These are phyloP conservation scores for Exsudoporus floridanus DNA, from an alignment of 1,284 basidiomycete genomes.

Conservation along the genomic window DNA sequence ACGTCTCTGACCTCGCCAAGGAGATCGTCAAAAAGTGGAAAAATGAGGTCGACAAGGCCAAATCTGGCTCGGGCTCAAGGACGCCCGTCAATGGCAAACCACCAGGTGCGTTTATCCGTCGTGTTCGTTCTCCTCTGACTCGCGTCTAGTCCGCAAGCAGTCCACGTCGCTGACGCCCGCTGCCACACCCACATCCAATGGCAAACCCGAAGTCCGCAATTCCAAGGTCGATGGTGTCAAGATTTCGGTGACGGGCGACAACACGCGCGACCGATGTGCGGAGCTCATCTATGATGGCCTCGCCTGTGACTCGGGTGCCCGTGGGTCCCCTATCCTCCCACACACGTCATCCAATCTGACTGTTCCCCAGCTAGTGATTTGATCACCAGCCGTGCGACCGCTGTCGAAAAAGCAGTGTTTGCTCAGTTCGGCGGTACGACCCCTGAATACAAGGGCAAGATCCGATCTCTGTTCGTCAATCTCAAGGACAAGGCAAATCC, in stretches of 20 bases:
- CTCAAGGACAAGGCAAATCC: conserved; percentile 97
- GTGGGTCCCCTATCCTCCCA: conserved; percentile 50
- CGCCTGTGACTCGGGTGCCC: conserved; percentile 78
- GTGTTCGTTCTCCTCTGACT: not conserved
- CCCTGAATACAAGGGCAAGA: conserved; percentile 73
- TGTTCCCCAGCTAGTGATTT: conserved; percentile 55
- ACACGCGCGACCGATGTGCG: conserved; percentile 84
- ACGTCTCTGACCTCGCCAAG: conserved; percentile 83
- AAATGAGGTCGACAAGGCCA: conserved; percentile 78
- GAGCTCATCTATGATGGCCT: conserved; percentile 92
- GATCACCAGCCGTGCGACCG: conserved; percentile 57
- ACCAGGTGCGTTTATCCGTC: conserved; percentile 33
- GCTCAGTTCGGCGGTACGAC: conserved; percentile 46
- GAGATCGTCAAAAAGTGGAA: conserved; percentile 95
- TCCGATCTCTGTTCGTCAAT: conserved; percentile 88
- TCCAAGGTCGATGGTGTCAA: conserved; percentile 70
- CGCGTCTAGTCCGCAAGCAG: conserved; percentile 32
- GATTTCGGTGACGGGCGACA: conserved; percentile 60
- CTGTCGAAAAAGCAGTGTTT: conserved; percentile 60
- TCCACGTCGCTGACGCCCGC: conserved; percentile 15
- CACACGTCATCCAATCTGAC: not conserved
- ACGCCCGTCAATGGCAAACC: conserved; percentile 20
- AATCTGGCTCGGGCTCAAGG: conserved; percentile 43
- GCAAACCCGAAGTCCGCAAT: conserved; percentile 50
- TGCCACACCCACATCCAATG: conserved; percentile 44